Base-by-base conservation (phyloP, 1,284 basidiomycete genomes). In the Sporisorium graminicola region DNA sequence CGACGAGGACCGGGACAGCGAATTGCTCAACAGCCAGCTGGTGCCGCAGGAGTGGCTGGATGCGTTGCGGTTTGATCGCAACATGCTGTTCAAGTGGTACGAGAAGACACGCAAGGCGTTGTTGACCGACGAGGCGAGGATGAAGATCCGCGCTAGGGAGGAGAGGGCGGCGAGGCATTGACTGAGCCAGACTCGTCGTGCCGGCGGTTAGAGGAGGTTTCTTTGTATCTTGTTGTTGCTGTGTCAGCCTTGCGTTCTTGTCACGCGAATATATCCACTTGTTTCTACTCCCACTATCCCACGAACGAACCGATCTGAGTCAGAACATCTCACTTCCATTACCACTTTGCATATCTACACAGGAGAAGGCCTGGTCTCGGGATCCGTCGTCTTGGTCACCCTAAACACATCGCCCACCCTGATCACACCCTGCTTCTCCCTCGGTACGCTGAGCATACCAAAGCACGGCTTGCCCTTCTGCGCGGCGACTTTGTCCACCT, bases 391-490 rank as follows among this genome's bases (percentile, higher is more conserved):
- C 44, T 71, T 67, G 9, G 78, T 80, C 16, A 80, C 69, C 24
- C 78, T 57, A 26, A 74, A 70, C 13, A 73, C 47, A 54, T 80
- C 78, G 18, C 78, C 75, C 2, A 80, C 78, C 29, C 53, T 63
- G 1, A 80, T 50, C 12, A 68, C 58, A 8, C 78, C 78, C 10
- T 75, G 37, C 51, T 66, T 70, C 42, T 80, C 75, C 20, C 75
- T 63, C 3, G 70, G 67, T 2, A 72, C 73, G 44, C 66, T 72
- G 13, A 79, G 46, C 77, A 79, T 78, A 1, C 68, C 79, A 16
- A 78, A 83, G 62, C 81, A 82, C 20, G 81, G 81, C 44, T 82
- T 82, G 13, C 71, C 80, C 46, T 78, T 74, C 8, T 57, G 51
- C 4, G 61, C 59, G 2, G 62, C 64, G 1, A 58, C 49, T n/a